phyloP scores from a whole-genome alignment of 805 yeast genomes.

The Candida khao-thaluensis region DNA sequence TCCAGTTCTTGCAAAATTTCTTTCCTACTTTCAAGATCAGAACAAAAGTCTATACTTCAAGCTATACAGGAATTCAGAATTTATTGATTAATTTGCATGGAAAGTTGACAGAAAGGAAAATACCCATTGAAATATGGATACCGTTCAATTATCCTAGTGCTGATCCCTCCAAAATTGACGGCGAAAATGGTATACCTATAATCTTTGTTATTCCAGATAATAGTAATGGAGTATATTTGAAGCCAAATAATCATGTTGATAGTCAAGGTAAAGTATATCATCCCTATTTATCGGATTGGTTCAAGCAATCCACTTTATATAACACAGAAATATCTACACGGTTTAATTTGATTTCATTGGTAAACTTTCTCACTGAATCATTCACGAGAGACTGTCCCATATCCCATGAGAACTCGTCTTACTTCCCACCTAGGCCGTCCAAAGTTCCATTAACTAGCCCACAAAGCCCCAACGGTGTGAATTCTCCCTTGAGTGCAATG shows the following conservation, averaged over 20 bases:
- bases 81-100: conserved; percentile 69
- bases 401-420: conserved; percentile 19
- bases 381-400: conserved; percentile 49
- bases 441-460: conserved; percentile 11
- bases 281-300: conserved; percentile 67
- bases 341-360: conserved; percentile 31
- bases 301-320: conserved; percentile 14
- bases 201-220: conserved; percentile 59
- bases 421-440: conserved; percentile 18
- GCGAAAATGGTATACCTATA: conserved; percentile 53
- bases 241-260: conserved; percentile 67
- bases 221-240: conserved; percentile 37
- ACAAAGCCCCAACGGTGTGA: background rate
- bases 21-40: conserved; percentile 55
- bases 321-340: conserved; percentile 9
- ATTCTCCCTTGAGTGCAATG: background rate
- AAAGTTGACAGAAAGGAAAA: conserved; percentile 25
- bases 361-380: conserved; percentile 28
- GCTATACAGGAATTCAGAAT: conserved; percentile 55
- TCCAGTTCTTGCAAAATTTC: conserved; percentile 49
- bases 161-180: conserved; percentile 11
- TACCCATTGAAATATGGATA: conserved; percentile 72
- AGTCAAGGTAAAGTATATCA: conserved; percentile 69
- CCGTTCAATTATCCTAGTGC: conserved; percentile 67
- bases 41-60: conserved; percentile 54